Evolutionary conservation across 2,329 filamentous ascomycete species (phyloP).

Genomic region (Hyphodiscus sp.): DNA sequence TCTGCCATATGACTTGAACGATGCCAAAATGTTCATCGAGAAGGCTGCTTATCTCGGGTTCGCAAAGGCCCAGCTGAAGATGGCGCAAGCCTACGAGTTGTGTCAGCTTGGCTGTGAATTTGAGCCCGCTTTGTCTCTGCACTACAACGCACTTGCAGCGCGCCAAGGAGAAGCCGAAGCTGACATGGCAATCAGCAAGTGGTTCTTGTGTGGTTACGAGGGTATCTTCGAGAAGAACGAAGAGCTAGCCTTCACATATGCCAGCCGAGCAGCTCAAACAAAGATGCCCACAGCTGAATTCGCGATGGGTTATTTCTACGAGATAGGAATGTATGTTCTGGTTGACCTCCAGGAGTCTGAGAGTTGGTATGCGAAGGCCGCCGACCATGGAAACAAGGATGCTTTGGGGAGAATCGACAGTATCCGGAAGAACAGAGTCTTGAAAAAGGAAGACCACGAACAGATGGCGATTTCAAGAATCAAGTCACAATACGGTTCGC

Average conservation of each 20-base stretch:
- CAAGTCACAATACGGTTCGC: conserved; percentile 70
- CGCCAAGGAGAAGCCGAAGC: conserved; percentile 90
- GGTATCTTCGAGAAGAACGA: conserved; percentile 93
- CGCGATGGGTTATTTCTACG: conserved; percentile 93
- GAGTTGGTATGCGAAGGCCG: conserved; percentile 85
- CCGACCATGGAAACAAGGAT: conserved; percentile 87
- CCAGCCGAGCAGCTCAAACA: conserved; percentile 73
- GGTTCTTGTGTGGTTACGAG: conserved; percentile 96
- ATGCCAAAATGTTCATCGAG: conserved; percentile 82
- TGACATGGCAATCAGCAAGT: conserved; percentile 93
- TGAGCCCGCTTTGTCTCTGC: conserved; percentile 82
- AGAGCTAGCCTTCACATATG: conserved; percentile 85
- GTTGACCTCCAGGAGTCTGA: conserved; percentile 76
- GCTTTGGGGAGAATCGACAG: conserved; percentile 76
- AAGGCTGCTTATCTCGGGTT: conserved; percentile 96
- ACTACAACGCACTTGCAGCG: conserved; percentile 91
- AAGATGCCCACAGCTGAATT: conserved; percentile 90
- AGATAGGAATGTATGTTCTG: conserved; percentile 89
- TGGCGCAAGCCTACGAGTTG: conserved; percentile 92
- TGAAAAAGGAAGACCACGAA: conserved; percentile 90
- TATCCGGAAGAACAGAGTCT: conserved; percentile 71
- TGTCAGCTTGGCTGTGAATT: conserved; percentile 93
- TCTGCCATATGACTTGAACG: conserved; percentile 64
- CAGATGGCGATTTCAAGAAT: conserved; percentile 84
- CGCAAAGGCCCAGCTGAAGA: conserved; percentile 92